Base-by-base conservation (phyloP, 2,329 filamentous ascomycete genomes). In the Monosporascus sp. region DNA sequence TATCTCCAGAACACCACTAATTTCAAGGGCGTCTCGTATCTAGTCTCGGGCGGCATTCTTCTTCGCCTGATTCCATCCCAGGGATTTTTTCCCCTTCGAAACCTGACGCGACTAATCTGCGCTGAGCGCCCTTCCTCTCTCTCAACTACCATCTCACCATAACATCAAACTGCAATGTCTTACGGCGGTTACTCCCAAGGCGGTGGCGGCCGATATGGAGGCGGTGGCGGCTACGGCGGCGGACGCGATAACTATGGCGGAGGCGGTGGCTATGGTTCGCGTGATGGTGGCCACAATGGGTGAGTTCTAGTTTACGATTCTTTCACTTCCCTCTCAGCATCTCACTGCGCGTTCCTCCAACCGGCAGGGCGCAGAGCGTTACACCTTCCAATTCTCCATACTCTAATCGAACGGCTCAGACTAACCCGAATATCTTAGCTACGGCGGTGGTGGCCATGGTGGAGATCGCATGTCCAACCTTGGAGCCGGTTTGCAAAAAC, bases 401-500 rank as follows among this genome's bases (percentile, higher is more conserved):
- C 26, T 17, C 2, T n/a, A 26, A 31, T 26, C 43, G 43, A 46
- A 28, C 22, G n/a, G 18, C 26, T n/a, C 24, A 18, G 9, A 78
- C 75, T 80, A 68, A 79, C 69, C 1, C 17, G 15, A 14, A 15
- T 9, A 31, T 28, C 14, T 17, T n/a, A 76, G 78, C 51, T 77
- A 78, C 64, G 76, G 74, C 49, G 70, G 71, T 50, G 67, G 69
- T 58, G 74, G 80, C 53, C 85, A 81, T 60, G 87, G 81, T 61
- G 92, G 93, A 72, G 94, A 99, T 76, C 86, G 89, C 66, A 99
- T 99, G 94, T 88, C 86, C 63, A 87, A 88, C 72, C 89, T 99
- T 58, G 94, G 94, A 65, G 81, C 91, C 59, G 86, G 87, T 64
- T 79, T 99, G 62, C 93, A 95, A 78, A 85, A 87, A 67, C 94